Evolutionary conservation across 2,329 filamentous ascomycete species (phyloP).

Genomic region (Aspergillus bombycis): DNA sequence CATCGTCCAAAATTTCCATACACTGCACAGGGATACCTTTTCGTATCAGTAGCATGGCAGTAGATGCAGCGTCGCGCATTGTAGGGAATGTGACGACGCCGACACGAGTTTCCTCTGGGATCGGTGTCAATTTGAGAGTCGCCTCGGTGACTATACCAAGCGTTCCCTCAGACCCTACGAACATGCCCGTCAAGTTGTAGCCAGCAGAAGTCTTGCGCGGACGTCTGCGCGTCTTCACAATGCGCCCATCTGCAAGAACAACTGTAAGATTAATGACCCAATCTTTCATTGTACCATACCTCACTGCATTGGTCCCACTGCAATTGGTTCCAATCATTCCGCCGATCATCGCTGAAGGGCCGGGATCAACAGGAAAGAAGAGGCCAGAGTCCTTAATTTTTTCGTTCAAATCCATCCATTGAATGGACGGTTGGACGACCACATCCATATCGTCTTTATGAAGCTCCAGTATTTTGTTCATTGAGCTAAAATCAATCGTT

Average conservation of each 20-base stretch:
- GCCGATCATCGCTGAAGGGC: constrained; percentile 63
- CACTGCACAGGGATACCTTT: constrained; percentile 69
- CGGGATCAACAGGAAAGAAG: constrained; percentile 90
- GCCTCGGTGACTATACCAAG: constrained; percentile 72
- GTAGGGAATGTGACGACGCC: constrained; percentile 65
- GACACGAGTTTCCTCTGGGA: constrained; percentile 66
- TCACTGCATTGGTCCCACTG: constrained; percentile 62
- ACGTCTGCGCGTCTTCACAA: constrained; percentile 69
- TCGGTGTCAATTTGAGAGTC: constrained; percentile 67
- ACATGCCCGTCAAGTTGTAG: constrained; percentile 71
- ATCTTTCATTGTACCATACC: constrained; percentile 77
- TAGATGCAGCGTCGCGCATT: constrained; percentile 64
- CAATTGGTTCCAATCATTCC: constrained; percentile 71
- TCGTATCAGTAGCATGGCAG: constrained; percentile 66
- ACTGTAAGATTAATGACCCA: constrained; percentile 74
- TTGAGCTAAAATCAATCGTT: constrained; percentile 84
- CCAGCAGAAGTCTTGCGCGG: constrained; percentile 72
- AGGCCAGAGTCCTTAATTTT: constrained; percentile 72
- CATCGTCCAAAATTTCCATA: constrained; percentile 65
- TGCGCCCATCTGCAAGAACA: constrained; percentile 68
- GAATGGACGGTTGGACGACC: constrained; percentile 85
- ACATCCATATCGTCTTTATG: constrained; percentile 90
- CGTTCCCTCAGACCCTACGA: constrained; percentile 72
- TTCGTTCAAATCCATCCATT: constrained; percentile 89
- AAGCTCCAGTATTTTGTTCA: constrained; percentile 79